Base-by-base conservation (phyloP, 2,329 filamentous ascomycete species). In the Davidsoniella eucalypti region DNA sequence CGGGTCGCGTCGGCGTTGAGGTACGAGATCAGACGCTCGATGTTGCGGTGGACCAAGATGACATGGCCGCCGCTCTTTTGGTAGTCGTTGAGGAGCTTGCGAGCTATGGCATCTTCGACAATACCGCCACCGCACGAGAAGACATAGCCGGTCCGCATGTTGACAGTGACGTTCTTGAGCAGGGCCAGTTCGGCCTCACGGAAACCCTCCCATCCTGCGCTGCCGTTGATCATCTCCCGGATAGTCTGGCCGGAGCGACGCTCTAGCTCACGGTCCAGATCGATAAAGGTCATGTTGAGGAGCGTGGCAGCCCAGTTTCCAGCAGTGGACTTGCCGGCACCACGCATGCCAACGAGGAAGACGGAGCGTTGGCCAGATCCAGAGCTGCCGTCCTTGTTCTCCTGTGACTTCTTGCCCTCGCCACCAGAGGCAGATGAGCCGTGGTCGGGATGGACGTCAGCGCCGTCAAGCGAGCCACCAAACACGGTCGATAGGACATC, bases 321-420 rank as follows among this genome's bases (percentile, higher is more conserved):
- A 36, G 85, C 83, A 0, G 92, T 98, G 0, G 92, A 95, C 69
- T 98, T 98, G 23, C 92, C 92, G 39, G 88, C 92, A 51, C 92
- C 92, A 56, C 92, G 80, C 92, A 98, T 98, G 8, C 92, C 92
- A 57, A 98, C 90, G 54, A 98, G 82, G 66, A 95, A 87, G 47
- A 96, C 81, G 0, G 88, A 94, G 44, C 76, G 74, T 57, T 29
- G 61, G 56, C 10, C 17, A 16, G 45, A 33, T 17, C 25, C 12
- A n/a, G 39, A 16, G 14, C n/a, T 29, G n/a, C 10, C 3, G 9
- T 4, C 29, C 12, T 33, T 33, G 29, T 33, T 33, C 25, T 42
- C 17, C 6, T 49, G 37, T 16, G 42, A 29, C 10, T 29, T 49
- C 39, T 50, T 43, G 9, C 39, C 41, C 47, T 23, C 5, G 41